Evolutionary conservation across 1,284 basidiomycete species (phyloP).

Genomic region (Malassezia caprae): DNA sequence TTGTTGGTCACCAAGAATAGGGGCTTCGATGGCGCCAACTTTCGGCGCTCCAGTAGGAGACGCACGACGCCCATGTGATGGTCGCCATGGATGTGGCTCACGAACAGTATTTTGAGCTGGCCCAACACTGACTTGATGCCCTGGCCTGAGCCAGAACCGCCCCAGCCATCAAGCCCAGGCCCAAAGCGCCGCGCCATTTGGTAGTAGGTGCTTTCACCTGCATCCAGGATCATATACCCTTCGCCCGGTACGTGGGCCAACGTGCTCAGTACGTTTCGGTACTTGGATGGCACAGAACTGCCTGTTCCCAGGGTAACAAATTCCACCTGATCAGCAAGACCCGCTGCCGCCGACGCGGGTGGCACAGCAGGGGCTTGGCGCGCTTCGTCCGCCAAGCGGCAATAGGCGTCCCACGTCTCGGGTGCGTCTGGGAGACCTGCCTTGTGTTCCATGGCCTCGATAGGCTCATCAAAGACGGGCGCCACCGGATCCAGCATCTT

Average conservation of each 20-base stretch:
- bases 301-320: conserved; percentile 78
- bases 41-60: conserved; percentile 62
- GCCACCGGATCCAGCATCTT: conserved; percentile 17
- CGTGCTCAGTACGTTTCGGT: conserved; percentile 43
- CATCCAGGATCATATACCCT: conserved; percentile 63
- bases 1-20: conserved; percentile 63
- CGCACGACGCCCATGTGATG: conserved; percentile 76
- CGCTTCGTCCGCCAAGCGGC: conserved; percentile 21
- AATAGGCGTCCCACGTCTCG: conserved; percentile 17
- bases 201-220: conserved; percentile 82
- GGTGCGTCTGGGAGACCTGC: conserved; percentile 20
- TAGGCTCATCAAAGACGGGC: conserved; percentile 42
- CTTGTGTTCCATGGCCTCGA: conserved; percentile 10
- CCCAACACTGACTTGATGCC: conserved; percentile 51
- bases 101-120: conserved; percentile 68
- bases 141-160: conserved; percentile 4
- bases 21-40: conserved; percentile 53
- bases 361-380: conserved; percentile 20
- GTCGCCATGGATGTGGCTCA: conserved; percentile 85
- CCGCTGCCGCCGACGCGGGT: background rate
- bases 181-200: conserved; percentile 74
- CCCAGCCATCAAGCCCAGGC: conserved; percentile 6
- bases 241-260: conserved; percentile 31
- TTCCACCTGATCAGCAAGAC: conserved; percentile 52
- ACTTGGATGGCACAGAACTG: conserved; percentile 64